Evolutionary conservation across 176 grass and related monocot species (phyloP), one percentile per base, ranked within the genome.

Genomic region (Cenchrus americanus): DNA sequence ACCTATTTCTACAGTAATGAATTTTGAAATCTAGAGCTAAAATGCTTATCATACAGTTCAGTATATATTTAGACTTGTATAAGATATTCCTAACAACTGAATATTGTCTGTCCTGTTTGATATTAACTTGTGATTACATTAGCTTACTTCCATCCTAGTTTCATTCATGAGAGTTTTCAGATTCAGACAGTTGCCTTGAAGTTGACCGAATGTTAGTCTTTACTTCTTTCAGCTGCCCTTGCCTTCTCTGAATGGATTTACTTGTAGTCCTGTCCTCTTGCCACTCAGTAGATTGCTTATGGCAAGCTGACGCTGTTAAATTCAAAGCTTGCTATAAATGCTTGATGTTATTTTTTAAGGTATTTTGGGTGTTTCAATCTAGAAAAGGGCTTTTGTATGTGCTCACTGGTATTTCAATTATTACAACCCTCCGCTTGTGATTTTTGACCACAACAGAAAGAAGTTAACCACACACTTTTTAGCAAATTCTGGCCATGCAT

Each of bases 11-110:
- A 21, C 12, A 46, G 18, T 60, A 63, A 9, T 54, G 30, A 17
- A 77, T 12, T 42, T 78, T 10, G 10, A 47, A 72, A 58, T 64
- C 44, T 55, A 55, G 63, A 85, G 27, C 62, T 12, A 62, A 61
- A 79, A 43, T 62, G 43, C 76, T 69, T 15, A 32, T 37, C 34
- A 37, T 30, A 30, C 27, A 30, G 27, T 30, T 71, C 14, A 17
- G 1, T 62, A 10, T 78, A 40, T 27, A 32, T n/a, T 76, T 27
- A 34, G n/a, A n/a, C n/a, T n/a, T 54, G 8, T 53, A 73, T 57
- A 75, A 57, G 5, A 75, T 58, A 21, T 30, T 55, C 11, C 53
- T 14, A 41, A 23, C 32, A 42, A 3, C 34, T 76, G 27, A 75
- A 57, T 76, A 0, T 59, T 42, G 50, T 23, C 19, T 54, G 49